Percentiles rank a stretch among this genome's conserved stretches.
These are phyloP conservation scores for Aspergillus nidulans DNA, from an alignment of 495 filamentous ascomycete species.

Conservation along the genomic window DNA sequence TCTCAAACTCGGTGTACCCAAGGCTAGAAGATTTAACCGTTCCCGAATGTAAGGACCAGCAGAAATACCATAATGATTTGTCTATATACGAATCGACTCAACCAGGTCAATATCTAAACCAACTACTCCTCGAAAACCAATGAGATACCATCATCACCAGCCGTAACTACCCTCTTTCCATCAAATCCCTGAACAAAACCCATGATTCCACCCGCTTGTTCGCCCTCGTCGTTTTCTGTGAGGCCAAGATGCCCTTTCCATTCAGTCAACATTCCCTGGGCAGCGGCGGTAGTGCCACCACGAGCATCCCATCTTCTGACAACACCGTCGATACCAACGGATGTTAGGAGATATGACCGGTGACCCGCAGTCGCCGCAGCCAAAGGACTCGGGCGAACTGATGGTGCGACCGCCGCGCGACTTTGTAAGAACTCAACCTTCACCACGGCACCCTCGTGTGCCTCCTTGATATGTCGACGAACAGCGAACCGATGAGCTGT, in stretches of 20 bases:
- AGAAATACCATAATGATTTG: neutral
- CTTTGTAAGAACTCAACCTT: slow-evolving; percentile 81
- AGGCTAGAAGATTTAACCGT: no score
- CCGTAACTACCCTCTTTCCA: slow-evolving; percentile 67
- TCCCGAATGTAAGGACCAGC: no score
- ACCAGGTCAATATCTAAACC: neutral
- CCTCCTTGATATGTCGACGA: slow-evolving; percentile 70
- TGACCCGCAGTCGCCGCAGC: slow-evolving; percentile 24
- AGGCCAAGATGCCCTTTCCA: slow-evolving; percentile 79
- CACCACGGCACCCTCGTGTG: slow-evolving; percentile 80
- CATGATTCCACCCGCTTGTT: slow-evolving; percentile 71
- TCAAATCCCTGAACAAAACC: slow-evolving; percentile 81
- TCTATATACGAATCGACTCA: slow-evolving; percentile 6
- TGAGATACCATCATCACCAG: slow-evolving; percentile 77
- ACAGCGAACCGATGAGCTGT: slow-evolving; percentile 76
- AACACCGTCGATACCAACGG: slow-evolving; percentile 77
- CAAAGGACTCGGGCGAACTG: slow-evolving; percentile 22
- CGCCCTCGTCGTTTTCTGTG: slow-evolving; percentile 60
- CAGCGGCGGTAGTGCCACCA: slow-evolving; percentile 63
- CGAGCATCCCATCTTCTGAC: slow-evolving; percentile 83
- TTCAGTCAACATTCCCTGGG: slow-evolving; percentile 64
- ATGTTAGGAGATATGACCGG: slow-evolving; percentile 67
- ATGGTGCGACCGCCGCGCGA: slow-evolving; percentile 16
- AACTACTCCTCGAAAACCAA: slow-evolving; percentile 58
- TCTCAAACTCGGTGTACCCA: neutral